Percentiles rank a stretch among this genome's conserved stretches.
Conservation (phyloP, 225 moss, liverwort and hornwort genomes). For the Asterella californica region DNA sequence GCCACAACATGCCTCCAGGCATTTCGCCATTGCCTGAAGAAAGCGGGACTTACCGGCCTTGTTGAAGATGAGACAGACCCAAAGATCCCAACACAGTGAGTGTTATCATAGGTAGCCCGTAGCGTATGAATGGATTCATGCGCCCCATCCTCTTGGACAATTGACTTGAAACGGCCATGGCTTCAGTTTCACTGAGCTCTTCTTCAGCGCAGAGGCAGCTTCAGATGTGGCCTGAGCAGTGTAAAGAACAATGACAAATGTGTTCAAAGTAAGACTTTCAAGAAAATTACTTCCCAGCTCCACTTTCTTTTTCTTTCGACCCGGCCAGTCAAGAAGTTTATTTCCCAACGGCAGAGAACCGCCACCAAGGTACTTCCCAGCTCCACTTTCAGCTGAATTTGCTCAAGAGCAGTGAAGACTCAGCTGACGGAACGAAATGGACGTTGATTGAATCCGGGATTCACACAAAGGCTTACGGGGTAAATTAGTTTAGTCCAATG, state of each 20-base stretch:
- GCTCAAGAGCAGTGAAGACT: no score
- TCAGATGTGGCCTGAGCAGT: background rate
- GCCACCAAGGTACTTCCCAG: no score
- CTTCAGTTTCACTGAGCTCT: background rate
- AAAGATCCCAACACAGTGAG: conserved; percentile 75
- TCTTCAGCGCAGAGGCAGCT: background rate
- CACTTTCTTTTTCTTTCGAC: no score
- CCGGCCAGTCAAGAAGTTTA: no score
- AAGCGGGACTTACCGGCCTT: conserved; percentile 56
- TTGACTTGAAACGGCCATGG: conserved; percentile 27
- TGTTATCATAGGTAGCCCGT: conserved; percentile 82
- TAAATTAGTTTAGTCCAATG: no score
- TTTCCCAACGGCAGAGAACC: no score
- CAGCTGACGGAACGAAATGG: no score
- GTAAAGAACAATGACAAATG: background rate
- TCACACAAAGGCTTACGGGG: no score
- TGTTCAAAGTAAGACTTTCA: background rate
- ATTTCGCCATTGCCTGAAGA: background rate
- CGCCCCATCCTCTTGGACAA: conserved; percentile 43
- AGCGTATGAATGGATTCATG: conserved; percentile 74
- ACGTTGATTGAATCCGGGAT: no score
- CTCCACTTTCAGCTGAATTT: no score
- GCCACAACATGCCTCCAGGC: no score
- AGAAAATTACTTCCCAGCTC: no score
- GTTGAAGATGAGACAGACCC: conserved; percentile 77